These are phyloP conservation scores for Trichoderma pleuroti DNA, from an alignment of 2,329 filamentous ascomycete genomes.

Conservation along the genomic window DNA sequence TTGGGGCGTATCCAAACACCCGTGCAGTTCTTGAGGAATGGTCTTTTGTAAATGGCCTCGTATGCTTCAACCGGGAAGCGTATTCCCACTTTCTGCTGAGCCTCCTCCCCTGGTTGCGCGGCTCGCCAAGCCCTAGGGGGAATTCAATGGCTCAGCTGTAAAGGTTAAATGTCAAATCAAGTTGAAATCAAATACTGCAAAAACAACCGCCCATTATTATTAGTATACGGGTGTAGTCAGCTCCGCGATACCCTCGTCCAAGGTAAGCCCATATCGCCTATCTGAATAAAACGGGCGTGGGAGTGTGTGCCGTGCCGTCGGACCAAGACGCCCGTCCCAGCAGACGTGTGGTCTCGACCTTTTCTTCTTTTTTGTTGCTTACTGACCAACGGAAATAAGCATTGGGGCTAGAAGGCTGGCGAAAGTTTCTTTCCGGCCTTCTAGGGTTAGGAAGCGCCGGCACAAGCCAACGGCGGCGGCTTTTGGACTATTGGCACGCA, in stretches of 20 bases:
- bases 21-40: not conserved
- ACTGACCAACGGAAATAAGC: not conserved
- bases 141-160: not conserved
- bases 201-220: too few species aligned
- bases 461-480: not conserved
- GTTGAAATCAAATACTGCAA: not conserved
- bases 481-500: not conserved
- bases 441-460: conserved; percentile 6
- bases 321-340: conserved; percentile 1
- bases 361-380: not conserved
- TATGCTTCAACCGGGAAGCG: not conserved
- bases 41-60: not conserved
- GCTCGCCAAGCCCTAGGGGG: not conserved
- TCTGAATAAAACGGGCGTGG: not conserved
- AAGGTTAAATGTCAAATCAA: not conserved
- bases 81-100: not conserved
- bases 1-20: not conserved
- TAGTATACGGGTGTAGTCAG: not conserved
- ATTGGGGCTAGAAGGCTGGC: not conserved
- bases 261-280: conserved; percentile 4
- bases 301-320: conserved; percentile 4
- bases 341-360: not conserved
- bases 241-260: not conserved
- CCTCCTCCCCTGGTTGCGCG: not conserved
- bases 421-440: conserved; percentile 12